Percentiles rank a stretch among this genome's conserved stretches.
These are phyloP conservation scores for Polytrichum formosum DNA, from an alignment of 225 moss, liverwort and hornwort species.

Conservation along the genomic window DNA sequence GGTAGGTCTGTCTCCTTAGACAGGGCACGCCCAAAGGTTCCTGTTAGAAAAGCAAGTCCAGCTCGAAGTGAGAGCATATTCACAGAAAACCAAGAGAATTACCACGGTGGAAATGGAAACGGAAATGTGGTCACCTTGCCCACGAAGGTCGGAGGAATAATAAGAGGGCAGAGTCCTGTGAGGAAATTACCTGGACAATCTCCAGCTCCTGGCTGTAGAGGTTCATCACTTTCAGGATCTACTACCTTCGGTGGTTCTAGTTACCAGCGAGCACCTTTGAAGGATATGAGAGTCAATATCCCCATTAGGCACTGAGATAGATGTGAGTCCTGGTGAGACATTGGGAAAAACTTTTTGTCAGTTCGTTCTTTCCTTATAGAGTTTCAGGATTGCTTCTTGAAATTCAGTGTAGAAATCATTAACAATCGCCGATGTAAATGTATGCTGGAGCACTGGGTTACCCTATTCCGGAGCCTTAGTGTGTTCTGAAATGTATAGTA, in stretches of 20 bases:
- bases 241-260: conserved; percentile 11
- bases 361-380: background rate
- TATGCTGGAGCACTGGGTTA: background rate
- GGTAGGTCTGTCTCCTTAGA: conserved; percentile 43
- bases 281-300: conserved; percentile 37
- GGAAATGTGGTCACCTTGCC: conserved; percentile 11
- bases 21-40: conserved; percentile 23
- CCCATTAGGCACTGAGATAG: conserved; percentile 23
- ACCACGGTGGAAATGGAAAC: background rate
- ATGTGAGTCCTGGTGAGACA: background rate
- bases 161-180: conserved; percentile 35
- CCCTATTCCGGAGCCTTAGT: background rate
- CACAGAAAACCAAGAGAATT: conserved; percentile 49
- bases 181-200: conserved; percentile 30
- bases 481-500: background rate
- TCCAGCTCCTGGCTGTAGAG: conserved; percentile 48
- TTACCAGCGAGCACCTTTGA: conserved; percentile 44
- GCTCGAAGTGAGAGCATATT: conserved; percentile 27
- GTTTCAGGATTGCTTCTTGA: background rate
- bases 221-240: conserved; percentile 32
- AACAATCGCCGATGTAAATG: background rate
- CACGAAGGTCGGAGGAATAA: conserved; percentile 20
- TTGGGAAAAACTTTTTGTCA: background rate
- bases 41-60: conserved; percentile 37
- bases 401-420: background rate